phyloP scores from a whole-genome alignment of 345 rosid genomes.

The Raphanus raphanistrum region DNA sequence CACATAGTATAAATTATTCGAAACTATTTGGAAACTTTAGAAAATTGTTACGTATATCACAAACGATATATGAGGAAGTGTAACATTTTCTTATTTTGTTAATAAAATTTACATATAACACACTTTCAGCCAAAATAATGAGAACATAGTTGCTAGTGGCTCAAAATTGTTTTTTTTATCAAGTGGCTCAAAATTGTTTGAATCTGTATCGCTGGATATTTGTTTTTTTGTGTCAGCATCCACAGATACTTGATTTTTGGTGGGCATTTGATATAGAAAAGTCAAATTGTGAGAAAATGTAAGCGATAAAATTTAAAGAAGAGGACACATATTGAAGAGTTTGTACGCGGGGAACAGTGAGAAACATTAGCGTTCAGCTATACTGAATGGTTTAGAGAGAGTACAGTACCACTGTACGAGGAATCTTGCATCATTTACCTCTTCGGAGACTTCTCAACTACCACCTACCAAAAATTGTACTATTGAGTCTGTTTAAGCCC shows the following conservation, averaged over 20 bases:
- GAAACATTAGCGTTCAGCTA: background rate
- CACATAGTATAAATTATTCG: too few relatives aligned
- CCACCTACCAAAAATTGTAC: background rate
- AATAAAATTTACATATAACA: background rate
- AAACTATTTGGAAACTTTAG: too few relatives aligned
- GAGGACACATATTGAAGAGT: background rate
- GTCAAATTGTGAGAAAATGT: background rate
- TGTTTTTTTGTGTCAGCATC: background rate
- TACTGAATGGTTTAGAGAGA: constrained; percentile 22
- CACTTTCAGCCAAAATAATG: background rate
- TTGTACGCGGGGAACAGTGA: background rate
- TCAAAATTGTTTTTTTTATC: background rate
- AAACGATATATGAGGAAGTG: background rate
- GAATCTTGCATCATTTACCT: background rate
- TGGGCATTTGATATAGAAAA: background rate
- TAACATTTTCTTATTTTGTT: background rate
- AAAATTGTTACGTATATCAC: background rate
- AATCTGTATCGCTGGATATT: background rate
- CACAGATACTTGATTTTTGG: background rate
- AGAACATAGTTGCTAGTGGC: background rate
- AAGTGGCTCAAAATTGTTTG: background rate
- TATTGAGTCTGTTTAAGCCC: background rate
- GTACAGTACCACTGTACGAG: background rate
- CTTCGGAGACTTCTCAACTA: background rate
- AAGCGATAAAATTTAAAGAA: background rate